phyloP scores from a whole-genome alignment of 176 grass and related monocot species.

The Paspalum vaginatum region DNA sequence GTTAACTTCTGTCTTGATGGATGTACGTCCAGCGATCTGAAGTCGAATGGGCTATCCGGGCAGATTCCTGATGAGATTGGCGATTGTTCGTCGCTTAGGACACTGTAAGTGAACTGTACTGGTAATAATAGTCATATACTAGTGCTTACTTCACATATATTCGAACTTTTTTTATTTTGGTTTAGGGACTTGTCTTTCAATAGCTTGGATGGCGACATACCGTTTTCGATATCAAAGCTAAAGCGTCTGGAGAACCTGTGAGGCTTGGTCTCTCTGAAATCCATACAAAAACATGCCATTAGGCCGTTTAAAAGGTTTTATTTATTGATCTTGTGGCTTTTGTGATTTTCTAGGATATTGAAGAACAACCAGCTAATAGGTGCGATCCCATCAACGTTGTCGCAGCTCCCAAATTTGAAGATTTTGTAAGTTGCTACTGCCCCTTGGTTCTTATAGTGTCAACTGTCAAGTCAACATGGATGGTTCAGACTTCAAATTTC shows the following conservation, averaged over 20 bases:
- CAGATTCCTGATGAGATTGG: slow-evolving; percentile 98
- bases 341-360: slow-evolving; percentile 60
- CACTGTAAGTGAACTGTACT: slow-evolving; percentile 56
- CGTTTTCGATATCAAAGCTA: slow-evolving; percentile 89
- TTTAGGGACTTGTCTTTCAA: slow-evolving; percentile 94
- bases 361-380: slow-evolving; percentile 95
- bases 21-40: slow-evolving; percentile 61
- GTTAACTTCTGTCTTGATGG: background rate
- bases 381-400: slow-evolving; percentile 82
- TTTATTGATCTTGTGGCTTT: background rate
- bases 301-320: background rate
- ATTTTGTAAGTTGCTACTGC: slow-evolving; percentile 63
- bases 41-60: slow-evolving; percentile 75
- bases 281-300: background rate
- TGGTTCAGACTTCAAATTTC: background rate
- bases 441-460: background rate
- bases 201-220: slow-evolving; percentile 90
- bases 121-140: background rate
- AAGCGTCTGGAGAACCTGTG: slow-evolving; percentile 88
- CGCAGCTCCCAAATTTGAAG: slow-evolving; percentile 94
- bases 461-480: background rate
- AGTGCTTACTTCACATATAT: background rate
- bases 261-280: slow-evolving; percentile 22
- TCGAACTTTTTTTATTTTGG: background rate
- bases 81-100: slow-evolving; percentile 71